Percentiles rank a stretch among this genome's conserved stretches.
phyloP scores from a whole-genome alignment of 2,329 filamentous ascomycete genomes.

The Alternaria panax region DNA sequence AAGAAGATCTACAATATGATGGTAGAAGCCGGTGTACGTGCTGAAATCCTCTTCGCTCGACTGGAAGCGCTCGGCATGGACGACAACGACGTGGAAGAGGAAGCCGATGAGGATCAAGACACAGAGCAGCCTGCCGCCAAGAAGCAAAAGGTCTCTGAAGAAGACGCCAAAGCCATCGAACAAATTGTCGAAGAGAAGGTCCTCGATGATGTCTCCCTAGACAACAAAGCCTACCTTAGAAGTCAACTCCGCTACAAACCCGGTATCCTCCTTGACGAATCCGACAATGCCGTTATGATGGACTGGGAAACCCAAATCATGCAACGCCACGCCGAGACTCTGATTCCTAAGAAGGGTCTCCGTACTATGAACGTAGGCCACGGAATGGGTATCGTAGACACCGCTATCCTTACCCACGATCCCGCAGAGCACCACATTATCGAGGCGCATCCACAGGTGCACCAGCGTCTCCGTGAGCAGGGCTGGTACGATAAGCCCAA shows the following conservation, averaged over 20 bases:
- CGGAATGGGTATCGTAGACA: slow-evolving; percentile 89
- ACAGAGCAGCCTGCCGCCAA: slow-evolving; percentile 41
- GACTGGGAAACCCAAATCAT: slow-evolving; percentile 89
- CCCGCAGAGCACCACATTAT: slow-evolving; percentile 81
- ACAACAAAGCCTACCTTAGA: slow-evolving; percentile 52
- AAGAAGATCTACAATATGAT: slow-evolving; percentile 47
- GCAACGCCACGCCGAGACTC: slow-evolving; percentile 73
- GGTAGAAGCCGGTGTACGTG: slow-evolving; percentile 48
- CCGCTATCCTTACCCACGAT: slow-evolving; percentile 72
- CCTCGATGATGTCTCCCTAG: slow-evolving; percentile 45
- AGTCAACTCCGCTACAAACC: slow-evolving; percentile 44
- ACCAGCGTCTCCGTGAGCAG: slow-evolving; percentile 70
- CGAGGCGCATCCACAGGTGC: slow-evolving; percentile 81
- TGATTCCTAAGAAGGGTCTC: slow-evolving; percentile 68
- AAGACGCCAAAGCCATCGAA: slow-evolving; percentile 35
- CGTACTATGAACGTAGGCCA: slow-evolving; percentile 86
- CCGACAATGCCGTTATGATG: slow-evolving; percentile 92
- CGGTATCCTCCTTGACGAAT: slow-evolving; percentile 69
- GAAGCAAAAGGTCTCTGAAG: slow-evolving; percentile 44
- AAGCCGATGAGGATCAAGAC: slow-evolving; percentile 33
- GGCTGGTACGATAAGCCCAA: slow-evolving; percentile 71
- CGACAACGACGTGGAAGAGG: slow-evolving; percentile 26
- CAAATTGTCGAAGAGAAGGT: slow-evolving; percentile 34
- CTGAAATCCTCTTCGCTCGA: slow-evolving; percentile 46
- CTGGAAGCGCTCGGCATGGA: slow-evolving; percentile 45